phyloP scores from a whole-genome alignment of 805 yeast genomes.

The Scheffersomyces amazonensis region DNA sequence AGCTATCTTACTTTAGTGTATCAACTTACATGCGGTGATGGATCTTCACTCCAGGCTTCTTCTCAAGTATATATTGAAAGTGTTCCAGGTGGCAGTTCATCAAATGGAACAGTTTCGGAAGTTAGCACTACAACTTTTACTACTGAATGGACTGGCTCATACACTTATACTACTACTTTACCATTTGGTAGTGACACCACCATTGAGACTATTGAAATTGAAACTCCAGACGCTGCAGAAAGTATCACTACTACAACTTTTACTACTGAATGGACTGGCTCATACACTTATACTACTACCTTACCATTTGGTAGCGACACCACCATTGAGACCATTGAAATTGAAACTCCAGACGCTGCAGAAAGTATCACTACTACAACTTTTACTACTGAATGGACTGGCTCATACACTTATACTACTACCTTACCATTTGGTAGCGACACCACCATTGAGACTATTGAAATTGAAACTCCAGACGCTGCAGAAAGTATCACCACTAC shows the following conservation, averaged over 20 bases:
- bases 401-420: neutral
- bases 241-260: constrained; percentile 1
- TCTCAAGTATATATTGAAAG: neutral
- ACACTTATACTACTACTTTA: neutral
- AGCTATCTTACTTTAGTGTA: constrained; percentile 7
- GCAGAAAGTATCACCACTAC: neutral
- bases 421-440: neutral
- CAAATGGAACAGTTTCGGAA: neutral
- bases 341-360: neutral
- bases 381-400: neutral
- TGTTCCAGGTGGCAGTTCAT: neutral
- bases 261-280: constrained; percentile 1
- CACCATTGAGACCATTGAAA: neutral
- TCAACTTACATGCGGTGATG: constrained; percentile 9
- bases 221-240: neutral
- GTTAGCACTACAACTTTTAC: neutral
- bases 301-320: neutral
- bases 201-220: neutral
- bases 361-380: neutral
- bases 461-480: neutral
- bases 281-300: neutral
- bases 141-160: neutral
- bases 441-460: neutral
- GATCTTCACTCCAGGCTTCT: constrained; percentile 3
- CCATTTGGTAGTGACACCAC: neutral